phyloP scores from a whole-genome alignment of 306 rosid genomes.

The Albizia julibrissin region DNA sequence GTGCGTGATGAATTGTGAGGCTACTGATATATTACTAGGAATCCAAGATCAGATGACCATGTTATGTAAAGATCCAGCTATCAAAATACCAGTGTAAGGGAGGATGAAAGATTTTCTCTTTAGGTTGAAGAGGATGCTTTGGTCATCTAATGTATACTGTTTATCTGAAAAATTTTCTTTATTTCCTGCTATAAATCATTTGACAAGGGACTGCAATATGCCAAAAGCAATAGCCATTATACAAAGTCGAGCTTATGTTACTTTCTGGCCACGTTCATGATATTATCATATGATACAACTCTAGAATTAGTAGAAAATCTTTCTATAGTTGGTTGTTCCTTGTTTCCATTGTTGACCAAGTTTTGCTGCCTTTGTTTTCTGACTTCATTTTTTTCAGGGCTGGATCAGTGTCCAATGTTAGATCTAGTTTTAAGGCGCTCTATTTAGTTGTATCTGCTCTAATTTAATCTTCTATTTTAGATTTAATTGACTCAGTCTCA shows the following conservation, averaged over 20 bases:
- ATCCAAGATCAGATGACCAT: constrained; percentile 70
- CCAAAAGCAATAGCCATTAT: constrained; percentile 55
- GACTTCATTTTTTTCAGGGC: background rate
- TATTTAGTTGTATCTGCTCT: background rate
- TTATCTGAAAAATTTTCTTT: constrained; percentile 31
- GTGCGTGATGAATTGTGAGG: constrained; percentile 90
- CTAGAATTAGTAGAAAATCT: background rate
- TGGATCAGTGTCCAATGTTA: constrained; percentile 3
- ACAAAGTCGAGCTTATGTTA: constrained; percentile 26
- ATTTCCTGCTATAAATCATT: constrained; percentile 57
- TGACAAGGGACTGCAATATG: constrained; percentile 79
- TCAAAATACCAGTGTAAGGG: constrained; percentile 74
- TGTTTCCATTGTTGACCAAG: background rate
- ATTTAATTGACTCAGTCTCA: background rate
- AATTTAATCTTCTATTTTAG: background rate
- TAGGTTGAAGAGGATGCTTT: constrained; percentile 17
- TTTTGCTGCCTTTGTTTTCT: background rate
- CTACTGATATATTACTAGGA: constrained; percentile 62
- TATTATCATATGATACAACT: background rate
- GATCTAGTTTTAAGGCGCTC: background rate
- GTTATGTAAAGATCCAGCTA: constrained; percentile 71
- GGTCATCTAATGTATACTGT: constrained; percentile 4
- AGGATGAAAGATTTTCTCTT: constrained; percentile 10
- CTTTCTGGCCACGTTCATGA: background rate
- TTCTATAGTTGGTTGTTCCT: background rate